phyloP scores from a whole-genome alignment of 2,329 filamentous ascomycete genomes.

The Fusarium chuoi region DNA sequence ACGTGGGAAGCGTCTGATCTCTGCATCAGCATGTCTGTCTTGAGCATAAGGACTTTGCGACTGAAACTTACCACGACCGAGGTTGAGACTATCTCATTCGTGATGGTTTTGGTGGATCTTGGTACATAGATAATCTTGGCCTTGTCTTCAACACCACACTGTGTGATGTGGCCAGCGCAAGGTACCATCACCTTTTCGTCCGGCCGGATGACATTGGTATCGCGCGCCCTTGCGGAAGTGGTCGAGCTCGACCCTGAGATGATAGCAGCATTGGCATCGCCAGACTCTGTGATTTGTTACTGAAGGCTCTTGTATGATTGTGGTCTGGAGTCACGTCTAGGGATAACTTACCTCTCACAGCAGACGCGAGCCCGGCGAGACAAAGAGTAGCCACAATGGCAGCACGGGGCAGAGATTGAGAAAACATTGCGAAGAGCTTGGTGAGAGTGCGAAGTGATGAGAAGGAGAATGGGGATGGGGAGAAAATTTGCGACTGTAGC shows the following conservation, averaged over 20 bases:
- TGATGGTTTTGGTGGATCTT: fast-evolving
- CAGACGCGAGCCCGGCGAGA: background rate
- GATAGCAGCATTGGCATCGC: background rate
- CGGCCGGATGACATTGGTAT: fast-evolving
- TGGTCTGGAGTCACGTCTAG: fast-evolving
- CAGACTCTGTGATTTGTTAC: background rate
- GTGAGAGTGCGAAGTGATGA: too few species aligned
- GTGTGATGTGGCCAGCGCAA: background rate
- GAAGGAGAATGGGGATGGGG: background rate
- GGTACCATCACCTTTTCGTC: background rate
- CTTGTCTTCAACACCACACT: background rate
- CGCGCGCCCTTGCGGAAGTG: background rate
- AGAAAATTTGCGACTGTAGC: background rate
- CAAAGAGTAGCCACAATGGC: background rate
- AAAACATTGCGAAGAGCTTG: background rate
- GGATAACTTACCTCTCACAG: background rate
- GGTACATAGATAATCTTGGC: background rate
- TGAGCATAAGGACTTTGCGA: fast-evolving
- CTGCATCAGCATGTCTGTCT: background rate
- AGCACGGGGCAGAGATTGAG: background rate
- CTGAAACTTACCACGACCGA: background rate
- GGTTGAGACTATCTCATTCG: fast-evolving
- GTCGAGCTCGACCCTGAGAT: fast-evolving
- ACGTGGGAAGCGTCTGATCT: background rate
- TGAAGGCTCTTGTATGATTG: fast-evolving